These are phyloP conservation scores for Groenewaldozyma auringiensis DNA, from an alignment of 1,139 yeast genomes.

Conservation along the genomic window DNA sequence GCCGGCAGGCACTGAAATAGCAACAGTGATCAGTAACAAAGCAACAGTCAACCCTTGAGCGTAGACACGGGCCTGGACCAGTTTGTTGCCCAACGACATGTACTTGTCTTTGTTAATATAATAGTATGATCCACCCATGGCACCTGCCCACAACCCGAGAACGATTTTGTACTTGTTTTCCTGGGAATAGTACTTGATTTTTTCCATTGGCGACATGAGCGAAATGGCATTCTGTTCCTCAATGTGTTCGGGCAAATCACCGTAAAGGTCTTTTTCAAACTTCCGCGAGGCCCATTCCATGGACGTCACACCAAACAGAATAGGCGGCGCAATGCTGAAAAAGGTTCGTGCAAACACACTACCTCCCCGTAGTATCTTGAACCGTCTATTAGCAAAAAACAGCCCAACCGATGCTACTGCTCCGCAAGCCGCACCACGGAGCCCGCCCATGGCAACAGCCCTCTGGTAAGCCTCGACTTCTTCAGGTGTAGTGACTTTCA, in stretches of 20 bases:
- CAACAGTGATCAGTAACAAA: conserved; percentile 30
- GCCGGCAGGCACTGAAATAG: conserved; percentile 22
- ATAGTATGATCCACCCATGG: conserved; percentile 78
- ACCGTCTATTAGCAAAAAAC: conserved; percentile 14
- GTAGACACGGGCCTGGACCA: conserved; percentile 90
- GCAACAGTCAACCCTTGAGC: conserved; percentile 65
- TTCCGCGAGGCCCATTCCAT: conserved; percentile 30
- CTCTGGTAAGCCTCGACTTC: conserved; percentile 58
- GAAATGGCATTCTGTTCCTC: conserved; percentile 8
- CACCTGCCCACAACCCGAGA: conserved; percentile 77
- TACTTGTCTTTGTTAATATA: conserved; percentile 66
- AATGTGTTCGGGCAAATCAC: conserved; percentile 11
- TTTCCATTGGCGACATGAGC: conserved; percentile 2
- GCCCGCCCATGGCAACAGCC: conserved; percentile 52
- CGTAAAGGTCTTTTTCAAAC: conserved; percentile 24
- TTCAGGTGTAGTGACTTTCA: conserved; percentile 63
- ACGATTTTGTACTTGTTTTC: conserved; percentile 70
- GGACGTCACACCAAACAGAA: conserved; percentile 26
- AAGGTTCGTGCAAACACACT: conserved; percentile 26
- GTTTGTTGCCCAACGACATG: conserved; percentile 74
- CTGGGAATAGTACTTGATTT: conserved; percentile 3
- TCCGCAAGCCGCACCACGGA: conserved; percentile 56
- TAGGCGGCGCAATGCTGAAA: conserved; percentile 24
- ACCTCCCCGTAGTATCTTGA: conserved; percentile 11
- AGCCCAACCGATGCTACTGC: conserved; percentile 42